These are phyloP conservation scores for Gonium pectorale DNA, from an alignment of 139 green algal species.

Conservation along the genomic window DNA sequence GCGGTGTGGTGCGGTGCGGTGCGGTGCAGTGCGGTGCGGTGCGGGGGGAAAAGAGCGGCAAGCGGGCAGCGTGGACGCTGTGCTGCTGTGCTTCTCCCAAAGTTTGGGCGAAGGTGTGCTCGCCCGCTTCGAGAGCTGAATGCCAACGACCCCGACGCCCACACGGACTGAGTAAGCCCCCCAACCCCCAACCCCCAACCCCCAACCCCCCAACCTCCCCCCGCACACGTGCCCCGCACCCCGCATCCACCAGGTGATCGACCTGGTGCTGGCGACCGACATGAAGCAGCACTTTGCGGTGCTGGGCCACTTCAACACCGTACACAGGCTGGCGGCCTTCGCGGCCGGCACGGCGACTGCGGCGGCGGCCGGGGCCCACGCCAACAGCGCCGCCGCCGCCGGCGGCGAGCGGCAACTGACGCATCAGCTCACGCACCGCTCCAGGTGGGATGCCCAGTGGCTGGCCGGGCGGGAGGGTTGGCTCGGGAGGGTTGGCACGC, in stretches of 20 bases:
- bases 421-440: background rate
- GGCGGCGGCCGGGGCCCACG: background rate
- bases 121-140: no score
- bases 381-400: no score
- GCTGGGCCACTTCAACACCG: slow-evolving; percentile 60
- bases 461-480: background rate
- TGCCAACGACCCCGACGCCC: no score
- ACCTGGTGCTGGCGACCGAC: slow-evolving; percentile 41
- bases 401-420: no score
- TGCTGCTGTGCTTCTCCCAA: no score
- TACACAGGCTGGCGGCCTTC: slow-evolving; percentile 50
- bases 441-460: background rate
- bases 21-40: no score
- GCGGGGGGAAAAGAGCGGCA: no score
- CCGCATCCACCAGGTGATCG: slow-evolving; percentile 14
- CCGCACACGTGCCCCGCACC: background rate
- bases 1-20: no score
- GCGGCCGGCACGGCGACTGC: background rate
- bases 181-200: background rate
- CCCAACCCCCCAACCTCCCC: no score
- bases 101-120: no score
- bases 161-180: no score
- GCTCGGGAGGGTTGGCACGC: background rate
- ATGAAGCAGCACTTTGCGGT: slow-evolving; percentile 55
- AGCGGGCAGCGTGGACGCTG: no score